Base-by-base conservation (phyloP, 192 early-diverging fungal species). In the Coemansia pectinata region DNA sequence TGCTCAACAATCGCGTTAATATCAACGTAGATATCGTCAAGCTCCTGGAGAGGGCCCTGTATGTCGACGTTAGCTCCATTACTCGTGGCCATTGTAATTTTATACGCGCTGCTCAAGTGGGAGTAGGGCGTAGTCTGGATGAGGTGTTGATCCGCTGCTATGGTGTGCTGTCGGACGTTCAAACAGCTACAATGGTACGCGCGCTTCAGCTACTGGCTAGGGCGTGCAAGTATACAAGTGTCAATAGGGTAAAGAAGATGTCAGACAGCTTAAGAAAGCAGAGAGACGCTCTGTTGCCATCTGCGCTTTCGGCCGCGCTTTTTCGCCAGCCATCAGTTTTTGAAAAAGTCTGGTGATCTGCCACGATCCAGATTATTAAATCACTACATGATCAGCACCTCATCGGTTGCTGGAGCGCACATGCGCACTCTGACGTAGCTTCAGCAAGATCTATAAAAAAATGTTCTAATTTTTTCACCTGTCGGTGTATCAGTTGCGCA, bases 1-100 rank as follows among this genome's bases (percentile, higher is more conserved):
- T 83, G 80, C 21, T 83, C 80, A 25, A 83, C 80, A 59, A 83
- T 71, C 0, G 74, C 66, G 25, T 70, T 69, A 42, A 83, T 83
- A 5, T 77, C 80, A 31, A 44, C 38, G 67, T 83, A 77, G 21
- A 83, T 76, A 21, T 65, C 62, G 4, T 61, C 44, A 4, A 84
- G 73, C 23, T 76, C 74, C 19, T 64, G 38, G 55, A 83, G 73
- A 36, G 72, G 63, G 25, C 65, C 55, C 67, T 79, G 70, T 39
- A 79, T 62, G 47, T 65, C 80, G 7, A 52, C 52, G 29, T 27
- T 27, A n/a, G 39, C 62, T 64, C 69, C 72, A 53, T 66, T 83
- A 29, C 74, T 75, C 8, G 63, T 60, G 27, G 69, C 69, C 75
- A 83, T 77, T 67, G 23, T 29, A n/a, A 11, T 29, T 17, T 38